These are phyloP conservation scores for Calonectria fujianensis DNA, from an alignment of 2,329 filamentous ascomycete species.

Conservation along the genomic window DNA sequence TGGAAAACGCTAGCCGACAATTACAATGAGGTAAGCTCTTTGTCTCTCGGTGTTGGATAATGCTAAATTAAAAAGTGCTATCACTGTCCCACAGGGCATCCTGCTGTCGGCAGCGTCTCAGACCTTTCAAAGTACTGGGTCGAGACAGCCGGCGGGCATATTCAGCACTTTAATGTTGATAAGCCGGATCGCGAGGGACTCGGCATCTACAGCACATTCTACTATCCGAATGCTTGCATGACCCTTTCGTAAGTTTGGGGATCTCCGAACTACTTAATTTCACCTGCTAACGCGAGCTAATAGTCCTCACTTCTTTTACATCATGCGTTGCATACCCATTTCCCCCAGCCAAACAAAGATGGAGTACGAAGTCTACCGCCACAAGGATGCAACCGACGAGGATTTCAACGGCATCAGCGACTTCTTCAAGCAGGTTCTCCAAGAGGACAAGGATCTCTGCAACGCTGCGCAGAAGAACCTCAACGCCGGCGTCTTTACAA, in stretches of 20 bases:
- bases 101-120: constrained; percentile 71
- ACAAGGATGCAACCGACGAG: constrained; percentile 67
- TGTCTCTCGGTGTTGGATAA: not conserved
- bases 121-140: constrained; percentile 73
- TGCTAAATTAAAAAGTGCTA: constrained; percentile 65
- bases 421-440: constrained; percentile 75
- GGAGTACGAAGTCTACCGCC: constrained; percentile 68
- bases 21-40: constrained; percentile 68
- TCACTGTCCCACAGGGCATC: constrained; percentile 75
- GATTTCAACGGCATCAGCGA: constrained; percentile 67
- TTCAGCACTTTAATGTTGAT: constrained; percentile 68
- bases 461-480: constrained; percentile 75
- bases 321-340: constrained; percentile 76
- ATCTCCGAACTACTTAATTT: not conserved
- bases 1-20: constrained; percentile 77
- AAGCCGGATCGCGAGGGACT: constrained; percentile 66
- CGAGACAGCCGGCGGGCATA: constrained; percentile 66
- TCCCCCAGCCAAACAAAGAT: constrained; percentile 37
- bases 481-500: constrained; percentile 75
- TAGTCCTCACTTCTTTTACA: constrained; percentile 70
- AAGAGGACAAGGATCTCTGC: constrained; percentile 78
- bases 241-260: constrained; percentile 65
- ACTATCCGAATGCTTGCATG: constrained; percentile 69
- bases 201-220: constrained; percentile 66
- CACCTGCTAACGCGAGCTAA: not conserved